Evolutionary conservation across 2,329 filamentous ascomycete genomes (phyloP), one percentile per base, ranked within the genome.

Genomic region (Stylonectria norvegica): DNA sequence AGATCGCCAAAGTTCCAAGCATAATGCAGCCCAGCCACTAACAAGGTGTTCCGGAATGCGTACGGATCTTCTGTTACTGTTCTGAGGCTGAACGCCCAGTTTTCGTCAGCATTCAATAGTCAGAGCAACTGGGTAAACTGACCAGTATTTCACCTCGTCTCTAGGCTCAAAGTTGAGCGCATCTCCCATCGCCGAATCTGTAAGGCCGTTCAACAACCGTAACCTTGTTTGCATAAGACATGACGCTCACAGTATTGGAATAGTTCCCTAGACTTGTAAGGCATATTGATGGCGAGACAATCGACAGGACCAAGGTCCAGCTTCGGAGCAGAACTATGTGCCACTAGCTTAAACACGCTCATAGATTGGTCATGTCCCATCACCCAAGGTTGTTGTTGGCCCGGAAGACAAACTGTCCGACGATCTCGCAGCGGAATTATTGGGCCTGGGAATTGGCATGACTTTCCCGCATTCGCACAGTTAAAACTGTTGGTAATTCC

Each of bases 341-440:
- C 1, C 28, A 8, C 5, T 17, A 4, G 14, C 16, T 14, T 7
- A 38, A 20, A n/a, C n/a, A n/a, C n/a, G n/a, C n/a, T n/a, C n/a
- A n/a, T n/a, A n/a, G n/a, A n/a, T n/a, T n/a, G n/a, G n/a, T 25
- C 22, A 18, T 19, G 15, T 9, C 23, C 17, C 9, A 52, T 8
- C 1, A 35, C 9, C 54, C 54, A 57, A 3, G 54, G 52, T 4
- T 48, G 45, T 20, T 56, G 54, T 25, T 57, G 40, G 4, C 54
- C 54, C 0, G 54, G 54, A 1, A 56, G 42, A 15, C 35, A 42
- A 6, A 23, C 14, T 5, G 48, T 40, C 1, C 47, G 47, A 3
- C 52, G 54, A 14, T 57, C 54, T 19, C 52, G 50, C 5, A 57
- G 52, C 5, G 54, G 54, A 4, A 57, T 15, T 11, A 19, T 32